Base-by-base conservation (phyloP, 2,329 filamentous ascomycete genomes). In the Talaromyces sp. region DNA sequence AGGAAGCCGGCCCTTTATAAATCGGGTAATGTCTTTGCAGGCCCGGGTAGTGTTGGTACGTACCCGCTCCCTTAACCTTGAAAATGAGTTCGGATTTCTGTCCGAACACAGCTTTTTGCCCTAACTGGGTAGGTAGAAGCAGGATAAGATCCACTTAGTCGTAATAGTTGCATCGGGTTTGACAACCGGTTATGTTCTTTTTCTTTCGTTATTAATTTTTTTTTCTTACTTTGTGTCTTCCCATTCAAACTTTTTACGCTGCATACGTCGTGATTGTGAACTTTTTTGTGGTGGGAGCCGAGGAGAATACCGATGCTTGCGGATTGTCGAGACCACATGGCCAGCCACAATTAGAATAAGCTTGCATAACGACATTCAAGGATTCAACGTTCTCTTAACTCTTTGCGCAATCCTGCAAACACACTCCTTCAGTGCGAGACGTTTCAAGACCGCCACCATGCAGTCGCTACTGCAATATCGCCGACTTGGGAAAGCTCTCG, bases 391-490 rank as follows among this genome's bases (percentile, higher is more conserved):
- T 50, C 6, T 3, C 7, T 28, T 50, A 25, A 50, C 8, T 31
- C 46, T 31, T 3, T 18, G 14, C 16, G 7, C 9, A 31, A 11
- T 28, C 7, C 12, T 40, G 16, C 18, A 37, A 39, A n/a, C 18
- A 9, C 52, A n/a, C 16, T 56, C 50, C 1, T 37, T 18, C 12
- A 37, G 5, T 11, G 23, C 25, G 8, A 21, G 23, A 28, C 23
- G 14, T 6, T 28, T 48, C 21, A 6, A 3, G 5, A 28, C 46
- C 16, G 9, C 39, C 57, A 42, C 50, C 7, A 72, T 72, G 70
- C 70, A 73, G 42, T 71, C 69, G 3, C 61, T 70, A 50, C 55
- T 67, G 14, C 69, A 72, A 55, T 72, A 72, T 60, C 67, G 66
- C 16, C 67, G 66, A 14, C 66, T 72, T 23, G 61, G 66, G 40